Conservation (phyloP, 176 grass and related monocot species). For the Saccharum spontaneum region DNA sequence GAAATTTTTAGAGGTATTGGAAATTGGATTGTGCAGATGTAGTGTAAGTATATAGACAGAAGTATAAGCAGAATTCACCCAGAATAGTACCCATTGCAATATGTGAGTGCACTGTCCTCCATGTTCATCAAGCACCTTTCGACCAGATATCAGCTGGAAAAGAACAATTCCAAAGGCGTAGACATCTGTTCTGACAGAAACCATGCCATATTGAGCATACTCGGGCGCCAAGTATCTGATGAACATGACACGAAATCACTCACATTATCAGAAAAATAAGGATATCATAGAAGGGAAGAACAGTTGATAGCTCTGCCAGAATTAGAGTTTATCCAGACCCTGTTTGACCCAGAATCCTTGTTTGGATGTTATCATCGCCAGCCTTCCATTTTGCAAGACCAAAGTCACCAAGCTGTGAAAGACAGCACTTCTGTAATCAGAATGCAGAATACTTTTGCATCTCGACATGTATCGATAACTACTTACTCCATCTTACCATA, state of each 20-base stretch:
- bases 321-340: slow-evolving; percentile 42
- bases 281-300: not conserved
- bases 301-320: not conserved
- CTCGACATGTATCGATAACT: slow-evolving; percentile 1
- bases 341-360: slow-evolving; percentile 61
- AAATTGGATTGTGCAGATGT: slow-evolving; percentile 5
- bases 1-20: not conserved
- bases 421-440: not conserved
- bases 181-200: slow-evolving; percentile 73
- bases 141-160: slow-evolving; percentile 83
- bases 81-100: slow-evolving; percentile 60
- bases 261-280: slow-evolving; percentile 19
- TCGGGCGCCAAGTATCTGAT: slow-evolving; percentile 64
- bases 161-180: slow-evolving; percentile 79
- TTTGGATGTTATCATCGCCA: slow-evolving; percentile 43
- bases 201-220: slow-evolving; percentile 65
- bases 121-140: slow-evolving; percentile 44
- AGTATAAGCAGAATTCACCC: slow-evolving; percentile 4
- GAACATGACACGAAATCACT: slow-evolving; percentile 6
- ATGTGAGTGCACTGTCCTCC: slow-evolving; percentile 52
- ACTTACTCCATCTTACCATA: slow-evolving; percentile 47
- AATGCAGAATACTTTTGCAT: not conserved
- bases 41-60: not conserved
- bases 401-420: slow-evolving; percentile 67
- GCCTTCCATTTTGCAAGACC: slow-evolving; percentile 80